These are phyloP conservation scores for Sarocladium strictum DNA, from an alignment of 2,329 filamentous ascomycete genomes.

Conservation along the genomic window DNA sequence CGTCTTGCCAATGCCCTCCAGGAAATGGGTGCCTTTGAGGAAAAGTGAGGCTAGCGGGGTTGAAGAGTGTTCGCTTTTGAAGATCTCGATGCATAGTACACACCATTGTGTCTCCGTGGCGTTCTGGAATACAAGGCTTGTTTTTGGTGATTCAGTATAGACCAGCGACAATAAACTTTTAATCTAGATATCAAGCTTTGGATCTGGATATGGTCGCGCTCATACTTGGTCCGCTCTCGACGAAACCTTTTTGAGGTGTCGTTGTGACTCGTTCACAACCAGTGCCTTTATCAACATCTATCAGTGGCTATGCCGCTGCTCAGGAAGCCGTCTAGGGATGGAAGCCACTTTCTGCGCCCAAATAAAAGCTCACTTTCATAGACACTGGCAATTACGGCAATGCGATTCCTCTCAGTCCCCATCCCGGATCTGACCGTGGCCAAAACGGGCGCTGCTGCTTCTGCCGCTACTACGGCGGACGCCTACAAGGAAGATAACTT, in stretches of 20 bases:
- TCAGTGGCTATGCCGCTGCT: background rate
- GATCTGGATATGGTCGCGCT: too few species aligned
- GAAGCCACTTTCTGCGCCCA: background rate
- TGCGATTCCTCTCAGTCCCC: background rate
- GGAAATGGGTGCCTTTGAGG: constrained; percentile 54
- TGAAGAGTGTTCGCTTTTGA: too few species aligned
- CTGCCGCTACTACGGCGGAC: background rate
- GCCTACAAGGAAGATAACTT: background rate
- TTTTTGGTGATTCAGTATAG: too few species aligned
- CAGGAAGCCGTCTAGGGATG: background rate
- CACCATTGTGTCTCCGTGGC: too few species aligned
- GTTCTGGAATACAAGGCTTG: constrained; percentile 5
- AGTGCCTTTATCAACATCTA: too few species aligned
- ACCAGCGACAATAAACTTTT: too few species aligned
- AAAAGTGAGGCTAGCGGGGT: constrained; percentile 21
- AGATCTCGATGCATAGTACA: too few species aligned
- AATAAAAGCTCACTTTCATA: background rate
- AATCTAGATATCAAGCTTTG: too few species aligned
- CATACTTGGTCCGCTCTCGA: too few species aligned
- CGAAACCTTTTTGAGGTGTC: too few species aligned
- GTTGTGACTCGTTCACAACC: too few species aligned
- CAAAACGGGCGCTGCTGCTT: background rate
- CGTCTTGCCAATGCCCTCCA: constrained; percentile 61
- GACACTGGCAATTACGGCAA: background rate
- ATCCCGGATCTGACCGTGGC: background rate